These are phyloP conservation scores for Wolfiporia cocos DNA, from an alignment of 1,284 basidiomycete genomes.

Conservation along the genomic window DNA sequence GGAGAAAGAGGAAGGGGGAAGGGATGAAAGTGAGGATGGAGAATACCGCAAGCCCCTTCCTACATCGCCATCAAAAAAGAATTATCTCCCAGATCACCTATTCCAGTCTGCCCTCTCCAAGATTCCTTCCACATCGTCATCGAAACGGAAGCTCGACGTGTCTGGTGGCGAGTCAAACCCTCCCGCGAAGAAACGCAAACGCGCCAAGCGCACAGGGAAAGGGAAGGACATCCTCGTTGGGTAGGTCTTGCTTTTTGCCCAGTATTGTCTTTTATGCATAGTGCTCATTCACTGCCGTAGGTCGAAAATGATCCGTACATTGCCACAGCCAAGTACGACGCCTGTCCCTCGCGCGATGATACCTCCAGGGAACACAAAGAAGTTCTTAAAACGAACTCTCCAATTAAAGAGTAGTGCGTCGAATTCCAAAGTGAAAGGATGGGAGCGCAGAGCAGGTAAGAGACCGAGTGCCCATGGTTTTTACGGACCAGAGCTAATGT, in stretches of 20 bases:
- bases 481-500: not conserved
- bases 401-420: conserved; percentile 20
- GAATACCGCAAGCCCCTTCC: not conserved
- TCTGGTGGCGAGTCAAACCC: conserved; percentile 7
- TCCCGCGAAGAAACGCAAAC: conserved; percentile 21
- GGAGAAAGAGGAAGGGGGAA: not conserved
- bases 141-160: conserved; percentile 7
- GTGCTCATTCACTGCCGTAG: conserved; percentile 16
- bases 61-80: conserved; percentile 8
- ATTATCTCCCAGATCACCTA: conserved; percentile 32
- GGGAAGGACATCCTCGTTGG: conserved; percentile 27
- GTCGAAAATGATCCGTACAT: conserved; percentile 26
- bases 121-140: conserved; percentile 9
- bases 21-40: conserved; percentile 15
- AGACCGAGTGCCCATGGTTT: not conserved
- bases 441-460: conserved; percentile 29
- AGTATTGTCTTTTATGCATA: not conserved
- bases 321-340: conserved; percentile 13
- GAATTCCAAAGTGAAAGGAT: conserved; percentile 22
- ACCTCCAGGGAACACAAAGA: conserved; percentile 19
- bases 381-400: conserved; percentile 23
- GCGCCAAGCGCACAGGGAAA: conserved; percentile 12
- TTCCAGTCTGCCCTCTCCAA: conserved; percentile 26
- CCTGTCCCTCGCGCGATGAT: conserved; percentile 15
- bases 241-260: conserved; percentile 16